These are phyloP conservation scores for Microcyclosporella mali DNA, from an alignment of 2,329 filamentous ascomycete genomes.

Conservation along the genomic window DNA sequence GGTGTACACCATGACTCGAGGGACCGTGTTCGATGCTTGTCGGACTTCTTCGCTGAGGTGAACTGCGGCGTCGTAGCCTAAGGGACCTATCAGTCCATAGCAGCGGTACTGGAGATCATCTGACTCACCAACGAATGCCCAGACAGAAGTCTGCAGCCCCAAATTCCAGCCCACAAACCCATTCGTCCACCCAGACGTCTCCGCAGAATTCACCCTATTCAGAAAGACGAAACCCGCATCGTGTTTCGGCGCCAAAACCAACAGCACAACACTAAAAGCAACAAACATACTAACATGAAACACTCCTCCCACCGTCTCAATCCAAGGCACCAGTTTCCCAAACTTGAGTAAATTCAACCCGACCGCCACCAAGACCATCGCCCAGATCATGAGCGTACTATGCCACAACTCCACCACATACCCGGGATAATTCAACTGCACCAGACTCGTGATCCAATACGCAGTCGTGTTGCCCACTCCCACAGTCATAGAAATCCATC, in stretches of 20 bases:
- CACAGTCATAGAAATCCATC: constrained; percentile 29
- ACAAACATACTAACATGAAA: constrained; percentile 22
- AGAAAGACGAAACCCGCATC: constrained; percentile 20
- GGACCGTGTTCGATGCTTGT: constrained; percentile 17
- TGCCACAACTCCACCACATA: constrained; percentile 35
- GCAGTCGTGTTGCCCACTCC: constrained; percentile 30
- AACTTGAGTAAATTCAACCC: constrained; percentile 31
- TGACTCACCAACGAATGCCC: constrained; percentile 22
- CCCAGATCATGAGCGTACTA: constrained; percentile 35
- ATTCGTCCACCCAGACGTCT: constrained; percentile 21
- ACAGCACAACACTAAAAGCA: constrained; percentile 19
- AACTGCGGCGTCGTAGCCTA: constrained; percentile 19
- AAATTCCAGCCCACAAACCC: constrained; percentile 23
- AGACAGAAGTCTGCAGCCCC: constrained; percentile 17
- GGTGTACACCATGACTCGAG: constrained; percentile 21
- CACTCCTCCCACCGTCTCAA: constrained; percentile 18
- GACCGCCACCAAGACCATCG: constrained; percentile 32
- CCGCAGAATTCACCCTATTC: constrained; percentile 10
- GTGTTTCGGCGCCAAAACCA: constrained; percentile 17
- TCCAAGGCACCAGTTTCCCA: constrained; percentile 27
- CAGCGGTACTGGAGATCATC: neutral
- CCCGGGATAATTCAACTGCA: constrained; percentile 29
- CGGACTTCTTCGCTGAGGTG: constrained; percentile 21
- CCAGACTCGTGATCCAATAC: constrained; percentile 33
- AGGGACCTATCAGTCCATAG: neutral